Base-by-base conservation (phyloP, 331 rosid genomes). In the Cydonia oblonga region DNA sequence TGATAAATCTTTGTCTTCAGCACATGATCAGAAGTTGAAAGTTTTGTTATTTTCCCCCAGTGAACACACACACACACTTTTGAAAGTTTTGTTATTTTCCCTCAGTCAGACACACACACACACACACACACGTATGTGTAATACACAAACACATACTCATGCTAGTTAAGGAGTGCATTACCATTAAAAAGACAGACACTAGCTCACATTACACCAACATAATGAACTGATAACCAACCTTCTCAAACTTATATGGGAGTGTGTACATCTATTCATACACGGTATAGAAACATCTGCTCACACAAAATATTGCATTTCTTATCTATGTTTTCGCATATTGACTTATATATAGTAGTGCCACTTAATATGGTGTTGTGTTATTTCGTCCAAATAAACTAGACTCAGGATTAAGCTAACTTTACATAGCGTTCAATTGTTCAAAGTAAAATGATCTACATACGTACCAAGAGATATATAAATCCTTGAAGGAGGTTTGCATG, bases 401-500 rank as follows among this genome's bases (percentile, higher is more conserved):
- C n/a, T 24, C 42, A 19, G 24, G 28, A 42, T 57, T 80, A 49
- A 28, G 35, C 28, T 26, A 73, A 24, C 19, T 60, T 19, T 26
- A 29, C 40, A 16, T 30, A 11, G 66, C 22, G 11, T 52, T 13
- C 68, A 67, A 56, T 68, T 24, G 38, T 33, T 67, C 33, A 22
- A 70, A 66, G 49, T 25, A 52, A 46, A 71, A 33, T 69, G 18
- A 46, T 19, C 44, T 7, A 69, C 32, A 70, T 44, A 16, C 86
- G 63, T 88, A 92, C 96, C 93, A 71, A 91, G 80, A 57, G 97
- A 91, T 66, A 91, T 69, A 85, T 91, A 93, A 70, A 91, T 78
- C 74, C 73, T 89, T 81, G 84, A 89, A 54, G 89, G 84, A 23
- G 98, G 91, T 66, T 84, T 91, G 76, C 85, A 85, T 20, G 96